Evolutionary conservation across 768 basidiomycete genomes (phyloP).

Genomic region (Mycena kentingensis): DNA sequence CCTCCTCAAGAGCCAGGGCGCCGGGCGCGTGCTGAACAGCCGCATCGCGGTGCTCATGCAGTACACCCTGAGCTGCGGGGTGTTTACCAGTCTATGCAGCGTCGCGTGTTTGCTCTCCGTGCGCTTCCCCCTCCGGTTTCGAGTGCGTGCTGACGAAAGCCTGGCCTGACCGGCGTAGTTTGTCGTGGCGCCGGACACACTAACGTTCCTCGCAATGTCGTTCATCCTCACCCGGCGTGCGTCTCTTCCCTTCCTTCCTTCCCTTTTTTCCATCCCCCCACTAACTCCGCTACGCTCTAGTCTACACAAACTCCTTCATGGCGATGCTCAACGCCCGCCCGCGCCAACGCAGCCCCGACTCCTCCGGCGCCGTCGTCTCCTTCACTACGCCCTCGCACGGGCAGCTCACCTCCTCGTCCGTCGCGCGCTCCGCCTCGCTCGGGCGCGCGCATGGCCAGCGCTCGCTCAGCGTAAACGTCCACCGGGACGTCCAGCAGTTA

Average conservation of each 20-base stretch:
- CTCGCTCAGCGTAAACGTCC: no score
- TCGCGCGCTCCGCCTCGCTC: no score
- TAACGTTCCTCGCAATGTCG: slow-evolving; percentile 44
- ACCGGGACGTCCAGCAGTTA: no score
- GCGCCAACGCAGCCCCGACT: no score
- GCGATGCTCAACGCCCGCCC: slow-evolving; percentile 26
- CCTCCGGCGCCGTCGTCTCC: no score
- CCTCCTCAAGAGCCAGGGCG: slow-evolving; percentile 33
- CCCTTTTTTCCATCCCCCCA: background rate
- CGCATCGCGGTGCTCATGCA: slow-evolving; percentile 36
- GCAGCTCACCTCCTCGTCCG: no score
- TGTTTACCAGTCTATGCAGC: no score
- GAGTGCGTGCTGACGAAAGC: background rate
- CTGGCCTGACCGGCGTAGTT: slow-evolving; percentile 30
- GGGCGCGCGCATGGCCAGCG: no score
- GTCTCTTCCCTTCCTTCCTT: slow-evolving; percentile 13
- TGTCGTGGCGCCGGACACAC: slow-evolving; percentile 43
- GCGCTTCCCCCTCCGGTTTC: slow-evolving; percentile 11
- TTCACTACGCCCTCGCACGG: no score
- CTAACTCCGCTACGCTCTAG: no score
- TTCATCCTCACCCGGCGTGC: slow-evolving; percentile 48
- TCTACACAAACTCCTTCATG: slow-evolving; percentile 47
- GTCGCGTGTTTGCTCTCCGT: slow-evolving; percentile 46
- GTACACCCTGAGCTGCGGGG: no score
- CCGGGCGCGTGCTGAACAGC: slow-evolving; percentile 30